Conservation (phyloP, 2,329 filamentous ascomycete species). For the Annulohypoxylon truncatum region DNA sequence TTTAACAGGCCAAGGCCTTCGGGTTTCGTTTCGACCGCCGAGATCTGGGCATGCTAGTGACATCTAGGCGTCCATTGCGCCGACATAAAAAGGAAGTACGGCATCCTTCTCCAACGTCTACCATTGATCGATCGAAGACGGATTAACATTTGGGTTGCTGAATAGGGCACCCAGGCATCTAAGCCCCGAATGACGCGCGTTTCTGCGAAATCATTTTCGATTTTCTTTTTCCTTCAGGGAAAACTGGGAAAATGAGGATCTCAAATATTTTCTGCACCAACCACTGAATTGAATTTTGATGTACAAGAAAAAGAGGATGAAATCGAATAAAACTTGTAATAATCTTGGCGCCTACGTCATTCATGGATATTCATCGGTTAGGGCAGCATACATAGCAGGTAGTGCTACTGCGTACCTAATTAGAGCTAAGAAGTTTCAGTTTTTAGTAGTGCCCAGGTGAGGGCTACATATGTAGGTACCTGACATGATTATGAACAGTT, state of each 20-base stretch:
- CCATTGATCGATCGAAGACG: conserved; percentile 18
- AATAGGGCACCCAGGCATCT: conserved; percentile 18
- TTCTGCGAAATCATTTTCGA: conserved; percentile 4
- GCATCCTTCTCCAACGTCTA: conserved; percentile 21
- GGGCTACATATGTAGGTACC: too few relatives aligned
- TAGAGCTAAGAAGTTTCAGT: not conserved
- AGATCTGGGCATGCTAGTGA: conserved; percentile 25
- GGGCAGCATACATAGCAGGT: conserved; percentile 1
- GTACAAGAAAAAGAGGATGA: not conserved
- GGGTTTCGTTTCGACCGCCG: conserved; percentile 31
- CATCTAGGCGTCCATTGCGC: conserved; percentile 27
- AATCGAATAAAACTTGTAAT: not conserved
- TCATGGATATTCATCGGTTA: not conserved
- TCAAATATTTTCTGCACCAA: not conserved
- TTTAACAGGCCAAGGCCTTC: not conserved
- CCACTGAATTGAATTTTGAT: not conserved
- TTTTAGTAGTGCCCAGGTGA: too few relatives aligned
- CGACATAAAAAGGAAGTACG: conserved; percentile 21
- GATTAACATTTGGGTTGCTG: conserved; percentile 7
- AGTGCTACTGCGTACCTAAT: too few relatives aligned
- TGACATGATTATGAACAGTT: not conserved
- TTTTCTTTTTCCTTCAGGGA: not conserved
- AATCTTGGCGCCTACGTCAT: conserved; percentile 5
- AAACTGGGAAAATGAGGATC: not conserved
- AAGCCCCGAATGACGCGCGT: conserved; percentile 40